Evolutionary conservation across 2,329 filamentous ascomycete genomes (phyloP).

Genomic region (Arthrinium phaeospermum): DNA sequence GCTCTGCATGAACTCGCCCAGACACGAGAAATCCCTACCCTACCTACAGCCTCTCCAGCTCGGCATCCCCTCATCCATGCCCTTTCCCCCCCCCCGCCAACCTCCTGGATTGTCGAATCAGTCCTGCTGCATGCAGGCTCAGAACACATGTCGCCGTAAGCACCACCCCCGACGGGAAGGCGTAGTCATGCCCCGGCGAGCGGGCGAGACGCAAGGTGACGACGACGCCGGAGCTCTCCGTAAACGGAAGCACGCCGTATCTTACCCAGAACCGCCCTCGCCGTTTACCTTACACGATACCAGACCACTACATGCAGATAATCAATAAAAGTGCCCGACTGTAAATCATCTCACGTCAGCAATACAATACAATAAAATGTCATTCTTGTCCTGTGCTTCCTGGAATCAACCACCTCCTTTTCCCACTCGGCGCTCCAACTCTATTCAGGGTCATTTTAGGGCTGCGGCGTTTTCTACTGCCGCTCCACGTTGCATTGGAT

Average conservation of each 20-base stretch:
- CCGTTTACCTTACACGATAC: neutral
- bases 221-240: neutral
- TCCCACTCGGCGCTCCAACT: neutral
- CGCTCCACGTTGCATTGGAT: neutral
- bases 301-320: neutral
- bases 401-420: neutral
- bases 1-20: constrained; percentile 5
- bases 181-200: neutral
- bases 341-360: neutral
- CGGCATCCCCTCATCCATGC: neutral
- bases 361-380: neutral
- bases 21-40: constrained; percentile 15
- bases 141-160: neutral
- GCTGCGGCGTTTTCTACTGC: neutral
- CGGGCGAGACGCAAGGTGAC: neutral
- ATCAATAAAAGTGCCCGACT: neutral
- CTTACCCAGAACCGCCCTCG: neutral
- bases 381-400: neutral
- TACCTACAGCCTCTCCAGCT: neutral
- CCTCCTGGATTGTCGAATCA: constrained; percentile 9
- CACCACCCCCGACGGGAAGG: neutral
- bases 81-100: neutral
- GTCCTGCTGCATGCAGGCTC: neutral
- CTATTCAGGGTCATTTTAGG: neutral
- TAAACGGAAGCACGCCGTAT: neutral